Percentiles rank a stretch among this genome's conserved stretches.
phyloP scores from a whole-genome alignment of 306 rosid genomes.

The Mimosa pudica region DNA sequence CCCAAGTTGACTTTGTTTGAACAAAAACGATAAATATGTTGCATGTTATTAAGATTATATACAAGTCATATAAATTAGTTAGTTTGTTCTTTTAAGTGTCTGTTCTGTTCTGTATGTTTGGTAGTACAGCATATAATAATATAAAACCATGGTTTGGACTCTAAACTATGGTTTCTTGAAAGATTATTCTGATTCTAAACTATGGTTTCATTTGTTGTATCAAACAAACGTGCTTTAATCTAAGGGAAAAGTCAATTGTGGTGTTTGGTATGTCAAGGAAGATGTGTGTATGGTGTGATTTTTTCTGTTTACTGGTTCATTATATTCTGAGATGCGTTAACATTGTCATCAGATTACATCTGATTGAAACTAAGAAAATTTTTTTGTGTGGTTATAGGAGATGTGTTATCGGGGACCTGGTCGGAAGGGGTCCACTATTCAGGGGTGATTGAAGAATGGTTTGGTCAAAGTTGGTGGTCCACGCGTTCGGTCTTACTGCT shows the following conservation, averaged over 20 bases:
- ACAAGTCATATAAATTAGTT: too few relatives aligned
- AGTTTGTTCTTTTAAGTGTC: too few relatives aligned
- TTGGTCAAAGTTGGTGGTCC: constrained; percentile 72
- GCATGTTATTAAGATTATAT: too few relatives aligned
- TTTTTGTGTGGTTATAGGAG: constrained; percentile 43
- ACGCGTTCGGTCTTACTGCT: constrained; percentile 51
- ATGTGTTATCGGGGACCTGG: constrained; percentile 66
- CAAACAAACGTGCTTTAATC: too few relatives aligned
- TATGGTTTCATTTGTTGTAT: too few relatives aligned
- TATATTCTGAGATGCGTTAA: background rate
- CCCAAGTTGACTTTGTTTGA: too few relatives aligned
- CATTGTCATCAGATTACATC: background rate
- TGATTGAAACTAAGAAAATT: constrained; percentile 2
- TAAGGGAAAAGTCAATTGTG: background rate
- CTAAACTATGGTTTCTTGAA: too few relatives aligned
- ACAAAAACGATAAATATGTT: too few relatives aligned
- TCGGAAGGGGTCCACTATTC: constrained; percentile 52
- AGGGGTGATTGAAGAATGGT: constrained; percentile 72
- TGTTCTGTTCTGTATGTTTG: too few relatives aligned
- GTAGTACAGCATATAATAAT: too few relatives aligned
- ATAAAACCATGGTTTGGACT: too few relatives aligned
- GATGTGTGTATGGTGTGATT: background rate
- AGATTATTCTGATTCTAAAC: too few relatives aligned
- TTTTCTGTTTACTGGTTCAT: background rate
- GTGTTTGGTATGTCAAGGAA: background rate